Conservation (phyloP, 345 rosid species). For the Rhodomyrtus tomentosa region DNA sequence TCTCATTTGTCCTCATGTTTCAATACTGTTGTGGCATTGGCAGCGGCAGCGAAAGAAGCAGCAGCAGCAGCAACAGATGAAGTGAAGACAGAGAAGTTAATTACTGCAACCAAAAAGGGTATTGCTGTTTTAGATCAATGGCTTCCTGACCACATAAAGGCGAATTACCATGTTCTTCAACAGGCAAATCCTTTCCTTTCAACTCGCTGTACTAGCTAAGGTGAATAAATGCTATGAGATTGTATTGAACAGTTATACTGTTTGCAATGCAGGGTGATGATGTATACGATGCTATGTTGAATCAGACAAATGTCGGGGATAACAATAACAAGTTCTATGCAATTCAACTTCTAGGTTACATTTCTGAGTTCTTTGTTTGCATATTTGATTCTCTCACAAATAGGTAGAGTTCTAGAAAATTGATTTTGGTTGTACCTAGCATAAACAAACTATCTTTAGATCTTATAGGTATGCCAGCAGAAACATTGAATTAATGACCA, state of each 20-base stretch:
- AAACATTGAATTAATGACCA: not conserved
- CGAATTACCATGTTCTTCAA: slow-evolving; percentile 66
- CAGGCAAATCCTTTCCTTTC: slow-evolving; percentile 14
- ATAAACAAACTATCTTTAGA: not conserved
- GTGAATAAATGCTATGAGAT: not conserved
- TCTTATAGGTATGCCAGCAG: not conserved
- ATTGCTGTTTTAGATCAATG: slow-evolving; percentile 72
- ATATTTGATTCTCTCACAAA: not conserved
- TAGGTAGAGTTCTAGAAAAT: not conserved
- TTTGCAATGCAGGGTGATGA: slow-evolving; percentile 48
- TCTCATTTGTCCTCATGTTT: not conserved
- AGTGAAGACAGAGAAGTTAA: slow-evolving; percentile 34
- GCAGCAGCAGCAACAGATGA: slow-evolving; percentile 25
- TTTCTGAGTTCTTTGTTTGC: not conserved
- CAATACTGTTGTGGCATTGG: not conserved
- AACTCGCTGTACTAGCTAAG: not conserved
- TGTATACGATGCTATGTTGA: slow-evolving; percentile 74
- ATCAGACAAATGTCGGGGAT: slow-evolving; percentile 64
- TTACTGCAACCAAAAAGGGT: slow-evolving; percentile 65
- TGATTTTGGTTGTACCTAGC: not conserved
- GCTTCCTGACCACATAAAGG: slow-evolving; percentile 68
- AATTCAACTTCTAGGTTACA: slow-evolving; percentile 69
- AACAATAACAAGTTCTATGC: slow-evolving; percentile 82
- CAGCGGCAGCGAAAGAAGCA: not conserved
- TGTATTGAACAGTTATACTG: not conserved